Conservation (phyloP, 495 filamentous ascomycete species). For the Delitschia confertaspora region DNA sequence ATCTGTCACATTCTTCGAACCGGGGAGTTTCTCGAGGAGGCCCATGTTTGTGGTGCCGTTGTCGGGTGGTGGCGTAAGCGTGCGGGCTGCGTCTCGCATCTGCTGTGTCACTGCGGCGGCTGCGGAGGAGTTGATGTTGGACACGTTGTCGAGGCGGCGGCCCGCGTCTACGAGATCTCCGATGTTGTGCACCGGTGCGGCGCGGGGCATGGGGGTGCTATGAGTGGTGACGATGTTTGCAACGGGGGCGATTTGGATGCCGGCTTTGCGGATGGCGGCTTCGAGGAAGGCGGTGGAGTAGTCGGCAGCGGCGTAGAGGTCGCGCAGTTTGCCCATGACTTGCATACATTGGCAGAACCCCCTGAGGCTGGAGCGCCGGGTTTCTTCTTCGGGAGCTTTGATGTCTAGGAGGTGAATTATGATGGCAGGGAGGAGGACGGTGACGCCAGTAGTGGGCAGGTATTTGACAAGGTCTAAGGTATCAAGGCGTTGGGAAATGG, state of each 20-base stretch:
- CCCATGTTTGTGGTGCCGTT: conserved; percentile 20
- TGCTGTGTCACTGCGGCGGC: conserved; percentile 1
- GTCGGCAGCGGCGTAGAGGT: conserved; percentile 79
- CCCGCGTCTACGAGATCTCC: conserved; percentile 36
- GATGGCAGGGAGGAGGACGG: conserved; percentile 78
- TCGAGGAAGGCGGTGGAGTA: conserved; percentile 80
- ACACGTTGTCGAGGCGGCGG: conserved; percentile 23
- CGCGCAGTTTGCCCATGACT: conserved; percentile 68
- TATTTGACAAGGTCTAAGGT: conserved; percentile 59
- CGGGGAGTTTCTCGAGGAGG: conserved; percentile 12
- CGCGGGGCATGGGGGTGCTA: conserved; percentile 8
- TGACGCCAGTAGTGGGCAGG: conserved; percentile 80
- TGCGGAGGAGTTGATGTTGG: conserved; percentile 1
- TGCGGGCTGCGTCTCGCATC: conserved; percentile 10
- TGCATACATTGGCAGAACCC: conserved; percentile 82
- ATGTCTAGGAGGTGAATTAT: conserved; percentile 88
- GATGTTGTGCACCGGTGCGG: conserved; percentile 26
- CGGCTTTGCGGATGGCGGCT: conserved; percentile 71
- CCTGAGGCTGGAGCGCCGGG: conserved; percentile 57
- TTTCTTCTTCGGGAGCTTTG: conserved; percentile 62
- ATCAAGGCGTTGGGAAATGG: conserved; percentile 64
- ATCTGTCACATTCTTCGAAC: conserved; percentile 24
- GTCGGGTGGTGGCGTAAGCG: conserved; percentile 38
- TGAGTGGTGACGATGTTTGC: neutral
- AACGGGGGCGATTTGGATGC: conserved; percentile 42